Base-by-base conservation (phyloP, 805 yeast genomes). In the Myxozyma mucilagina region DNA sequence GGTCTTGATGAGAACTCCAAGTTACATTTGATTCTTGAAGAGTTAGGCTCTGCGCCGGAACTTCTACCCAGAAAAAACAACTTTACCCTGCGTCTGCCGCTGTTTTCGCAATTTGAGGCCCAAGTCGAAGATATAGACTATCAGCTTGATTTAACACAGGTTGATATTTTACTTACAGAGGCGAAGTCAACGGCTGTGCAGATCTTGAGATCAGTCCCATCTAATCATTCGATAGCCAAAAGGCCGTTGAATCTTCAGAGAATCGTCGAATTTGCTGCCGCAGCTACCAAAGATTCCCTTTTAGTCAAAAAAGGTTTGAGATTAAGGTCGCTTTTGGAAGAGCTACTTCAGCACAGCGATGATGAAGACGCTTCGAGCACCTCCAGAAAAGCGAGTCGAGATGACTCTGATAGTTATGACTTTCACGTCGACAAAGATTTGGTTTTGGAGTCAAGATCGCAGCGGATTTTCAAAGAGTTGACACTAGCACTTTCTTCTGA, bases 101-200 rank as follows among this genome's bases (percentile, higher is more conserved):
- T 75, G 47, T 68, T 69, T 54, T 69, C 69, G 18, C 66, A 74
- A 9, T 75, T 76, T 71, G 75, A 72, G 34, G 67, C 74, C 1
- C 67, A 64, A 36, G 68, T 73, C 4, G 72, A 71, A 4, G 68
- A 69, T 43, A 66, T 70, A 3, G 69, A 68, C 8, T 62, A 54
- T 7, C 57, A 69, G 10, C 65, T 69, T 10, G 72, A 69, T 47
- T 63, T 69, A 51, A 59, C 71, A 10, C 68, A 72, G 4, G 68
- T 71, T 0, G 76, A 73, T 52, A 72, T 72, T 18, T 62, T 72
- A 3, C 73, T 72, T 52, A 69, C 72, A 69, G 76, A 75, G 47
- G 71, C 73, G 42, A 75, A 73, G 66, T 62, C 75, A 11, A 63
- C 73, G 13, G 67, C 75, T 59, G 70, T 73, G 31, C 75, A 74